Conservation (phyloP, 2,329 filamentous ascomycete species). For the Clarireedia homoeocarpa region DNA sequence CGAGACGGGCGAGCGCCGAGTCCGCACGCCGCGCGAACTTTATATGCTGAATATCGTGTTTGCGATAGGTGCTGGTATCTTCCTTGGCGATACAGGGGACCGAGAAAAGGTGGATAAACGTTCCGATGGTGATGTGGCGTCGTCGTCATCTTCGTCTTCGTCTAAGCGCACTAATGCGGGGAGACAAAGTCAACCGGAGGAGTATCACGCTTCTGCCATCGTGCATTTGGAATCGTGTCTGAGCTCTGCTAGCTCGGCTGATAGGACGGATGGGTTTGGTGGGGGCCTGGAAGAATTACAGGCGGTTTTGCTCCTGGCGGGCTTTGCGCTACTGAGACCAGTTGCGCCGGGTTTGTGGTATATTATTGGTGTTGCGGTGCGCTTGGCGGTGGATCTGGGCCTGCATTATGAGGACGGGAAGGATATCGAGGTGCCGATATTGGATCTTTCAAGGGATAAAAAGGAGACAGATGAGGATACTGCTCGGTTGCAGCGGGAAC, state of each 20-base stretch:
- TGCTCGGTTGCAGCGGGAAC: slow-evolving; percentile 29
- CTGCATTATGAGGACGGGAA: slow-evolving; percentile 87
- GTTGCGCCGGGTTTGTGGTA: slow-evolving; percentile 95
- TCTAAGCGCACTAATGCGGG: slow-evolving; percentile 23
- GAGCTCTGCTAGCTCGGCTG: slow-evolving; percentile 42
- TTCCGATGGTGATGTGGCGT: slow-evolving; percentile 11
- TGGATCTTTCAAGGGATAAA: slow-evolving; percentile 34
- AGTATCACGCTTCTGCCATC: slow-evolving; percentile 93
- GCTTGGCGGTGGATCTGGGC: slow-evolving; percentile 83
- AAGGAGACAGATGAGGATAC: slow-evolving; percentile 28
- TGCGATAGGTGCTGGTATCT: slow-evolving; percentile 89
- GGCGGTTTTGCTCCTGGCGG: slow-evolving; percentile 82
- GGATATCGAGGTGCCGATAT: slow-evolving; percentile 51
- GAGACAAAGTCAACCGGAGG: slow-evolving; percentile 70
- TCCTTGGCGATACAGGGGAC: slow-evolving; percentile 58
- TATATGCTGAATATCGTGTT: slow-evolving; percentile 97
- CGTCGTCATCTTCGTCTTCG: slow-evolving; percentile 2
- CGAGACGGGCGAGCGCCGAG: slow-evolving; percentile 50
- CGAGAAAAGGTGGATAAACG: slow-evolving; percentile 20
- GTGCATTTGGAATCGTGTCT: slow-evolving; percentile 84
- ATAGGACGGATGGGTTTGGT: slow-evolving; percentile 57
- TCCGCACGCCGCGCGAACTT: slow-evolving; percentile 69
- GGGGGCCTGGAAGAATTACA: slow-evolving; percentile 89
- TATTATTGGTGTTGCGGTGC: slow-evolving; percentile 87
- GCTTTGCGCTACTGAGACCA: slow-evolving; percentile 83